A percentile compares a stretch with the other conserved stretches of the same genome.
These are phyloP conservation scores for Calonectria leucothoes DNA, from an alignment of 2,329 filamentous ascomycete genomes.

Conservation along the genomic window DNA sequence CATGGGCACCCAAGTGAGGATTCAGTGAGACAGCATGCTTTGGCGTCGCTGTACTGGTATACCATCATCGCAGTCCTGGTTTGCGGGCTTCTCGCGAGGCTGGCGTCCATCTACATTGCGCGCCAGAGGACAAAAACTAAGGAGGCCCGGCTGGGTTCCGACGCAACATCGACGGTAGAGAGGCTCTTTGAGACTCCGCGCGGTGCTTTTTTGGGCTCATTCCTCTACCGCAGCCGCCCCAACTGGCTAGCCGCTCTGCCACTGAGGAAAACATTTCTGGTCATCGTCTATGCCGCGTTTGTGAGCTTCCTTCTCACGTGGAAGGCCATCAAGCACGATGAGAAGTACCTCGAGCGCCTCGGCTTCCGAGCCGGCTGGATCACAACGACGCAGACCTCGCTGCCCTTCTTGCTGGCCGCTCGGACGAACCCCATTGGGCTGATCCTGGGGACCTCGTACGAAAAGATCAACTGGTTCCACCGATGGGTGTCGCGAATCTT, in stretches of 20 bases:
- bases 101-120: constrained; percentile 31
- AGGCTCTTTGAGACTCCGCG: constrained; percentile 28
- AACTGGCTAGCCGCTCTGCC: constrained; percentile 29
- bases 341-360: constrained; percentile 39
- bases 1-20: constrained; percentile 40
- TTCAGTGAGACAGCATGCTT: constrained; percentile 38
- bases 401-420: constrained; percentile 39
- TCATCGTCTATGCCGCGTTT: constrained; percentile 34
- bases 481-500: constrained; percentile 39
- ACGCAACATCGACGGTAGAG: constrained; percentile 30
- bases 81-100: constrained; percentile 28
- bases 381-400: constrained; percentile 35
- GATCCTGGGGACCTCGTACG: constrained; percentile 39
- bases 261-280: constrained; percentile 25
- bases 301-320: constrained; percentile 36
- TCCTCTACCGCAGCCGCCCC: constrained; percentile 24
- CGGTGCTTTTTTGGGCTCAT: constrained; percentile 10
- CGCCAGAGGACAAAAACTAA: constrained; percentile 36
- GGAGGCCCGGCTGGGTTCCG: constrained; percentile 25
- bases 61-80: constrained; percentile 30
- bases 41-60: constrained; percentile 42
- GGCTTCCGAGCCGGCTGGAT: constrained; percentile 43
- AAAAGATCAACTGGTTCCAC: constrained; percentile 42
- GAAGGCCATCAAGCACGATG: constrained; percentile 42
- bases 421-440: constrained; percentile 39